Base-by-base conservation (phyloP, 306 rosid species). In the Crataegus laevigata region DNA sequence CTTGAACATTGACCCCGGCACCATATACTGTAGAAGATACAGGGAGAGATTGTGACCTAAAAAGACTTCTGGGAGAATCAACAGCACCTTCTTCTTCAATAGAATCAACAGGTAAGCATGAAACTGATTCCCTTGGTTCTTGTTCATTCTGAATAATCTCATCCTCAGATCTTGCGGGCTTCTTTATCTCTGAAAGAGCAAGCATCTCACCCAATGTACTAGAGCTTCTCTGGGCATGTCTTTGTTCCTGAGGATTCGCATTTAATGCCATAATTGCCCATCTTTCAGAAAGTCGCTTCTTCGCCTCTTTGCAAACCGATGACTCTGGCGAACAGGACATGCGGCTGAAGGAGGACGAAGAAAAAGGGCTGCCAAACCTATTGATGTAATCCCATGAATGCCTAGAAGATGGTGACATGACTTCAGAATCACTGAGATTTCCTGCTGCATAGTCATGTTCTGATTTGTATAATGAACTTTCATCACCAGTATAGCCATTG, bases 181-280 rank as follows among this genome's bases (percentile, higher is more conserved):
- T 96, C 89, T 85, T 96, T 71, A 63, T 55, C 74, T 87, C 89
- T 10, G 89, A 84, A 71, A 96, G 91, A 55, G 97, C 90, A 61
- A 96, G 99, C 99, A 96, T 90, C 78, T 96, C 99, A 32, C 98
- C 98, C 78, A 96, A 80, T 18, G 99, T 92, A 82, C 91, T 85
- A 32, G 97, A 89, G 83, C 84, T 88, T 83, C 89, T 85, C 43
- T 84, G 65, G 12, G 73, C 69, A 74, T 71, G 83, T 69, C 87
- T 85, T 76, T 82, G 92, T 69, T 92, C 96, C 71, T 85, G 93
- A 79, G 79, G 74, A 52, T 63, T 76, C 68, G 84, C 91, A 69
- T 74, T 84, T 42, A 90, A 89, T 80, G 90, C 74, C 87, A 96
- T 80, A 84, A 89, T 80, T 65, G 85, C 85, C 99, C 99, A 96